Base-by-base conservation (phyloP, 306 rosid genomes). In the Luffa aegyptiaca region DNA sequence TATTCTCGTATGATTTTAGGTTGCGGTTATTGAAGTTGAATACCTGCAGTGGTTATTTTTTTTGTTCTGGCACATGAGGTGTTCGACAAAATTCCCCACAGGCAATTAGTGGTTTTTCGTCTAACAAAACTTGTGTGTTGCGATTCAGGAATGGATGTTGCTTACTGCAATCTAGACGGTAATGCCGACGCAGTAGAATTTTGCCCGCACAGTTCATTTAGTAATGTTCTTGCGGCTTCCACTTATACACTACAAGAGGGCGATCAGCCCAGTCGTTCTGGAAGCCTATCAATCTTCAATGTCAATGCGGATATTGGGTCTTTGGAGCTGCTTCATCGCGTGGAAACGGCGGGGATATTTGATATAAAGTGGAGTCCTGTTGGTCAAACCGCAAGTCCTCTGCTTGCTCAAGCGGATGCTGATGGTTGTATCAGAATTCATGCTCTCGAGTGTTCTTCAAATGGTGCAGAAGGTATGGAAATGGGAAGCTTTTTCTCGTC, bases 121-220 rank as follows among this genome's bases (percentile, higher is more conserved):
- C 65, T 55, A 3, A 69, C 68, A 14, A 57, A 68, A 77, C 70
- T 51, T 69, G 31, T 64, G 59, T 8, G 7, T 79, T 59, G 17
- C 59, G 18, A 20, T 78, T 53, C 13, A 70, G 81, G 52, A n/a
- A 95, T 92, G 98, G 97, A 92, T 35, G 82, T 92, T 75, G 95
- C 92, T 57, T 87, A 91, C 79, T 91, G 85, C 84, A 79, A 83
- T 83, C 88, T 95, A 51, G 89, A 92, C 42, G 97, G 97, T 21
- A 92, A 95, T 83, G 91, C 95, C n/a, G 97, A 95, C 56, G 97
- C 90, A 6, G 98, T 90, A 12, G 97, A 92, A 84, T 95, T 95
- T 79, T 95, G 97, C 71, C 91, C 97, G 5, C 90, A 90, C 77
- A 64, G 84, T 48, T 65, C 83, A n/a, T 79, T 81, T 83, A 85